Evolutionary conservation across 768 basidiomycete species (phyloP).

Genomic region (Lactifluus hygrophoroides): DNA sequence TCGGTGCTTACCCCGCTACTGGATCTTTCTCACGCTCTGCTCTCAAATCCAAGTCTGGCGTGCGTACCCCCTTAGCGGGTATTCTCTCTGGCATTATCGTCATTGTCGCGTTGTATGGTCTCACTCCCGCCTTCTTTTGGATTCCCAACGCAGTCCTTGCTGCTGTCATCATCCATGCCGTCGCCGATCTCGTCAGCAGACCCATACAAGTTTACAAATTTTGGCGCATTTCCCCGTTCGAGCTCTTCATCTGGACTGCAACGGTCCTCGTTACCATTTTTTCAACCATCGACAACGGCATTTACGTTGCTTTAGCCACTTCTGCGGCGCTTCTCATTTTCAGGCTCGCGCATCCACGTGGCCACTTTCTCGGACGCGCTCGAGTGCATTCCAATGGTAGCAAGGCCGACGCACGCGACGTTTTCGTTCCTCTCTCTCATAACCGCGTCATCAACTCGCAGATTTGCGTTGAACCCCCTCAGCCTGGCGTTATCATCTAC

Average conservation of each 20-base stretch:
- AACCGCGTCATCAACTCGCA: conserved; percentile 55
- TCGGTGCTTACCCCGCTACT: conserved; percentile 91
- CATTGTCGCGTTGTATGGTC: conserved; percentile 87
- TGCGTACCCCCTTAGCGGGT: conserved; percentile 91
- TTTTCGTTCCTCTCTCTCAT: conserved; percentile 71
- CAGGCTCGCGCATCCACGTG: conserved; percentile 81
- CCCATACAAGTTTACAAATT: conserved; percentile 78
- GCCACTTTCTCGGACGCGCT: conserved; percentile 85
- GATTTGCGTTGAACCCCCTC: conserved; percentile 66
- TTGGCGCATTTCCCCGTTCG: conserved; percentile 92
- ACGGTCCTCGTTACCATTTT: conserved; percentile 88
- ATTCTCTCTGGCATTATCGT: conserved; percentile 80
- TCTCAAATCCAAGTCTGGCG: conserved; percentile 91
- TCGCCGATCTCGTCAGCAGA: conserved; percentile 78
- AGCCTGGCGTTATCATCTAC: conserved; percentile 85
- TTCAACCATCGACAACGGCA: conserved; percentile 89
- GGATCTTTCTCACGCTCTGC: conserved; percentile 99
- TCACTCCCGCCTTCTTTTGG: conserved; percentile 90
- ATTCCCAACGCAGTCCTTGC: conserved; percentile 77
- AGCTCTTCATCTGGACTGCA: conserved; percentile 82
- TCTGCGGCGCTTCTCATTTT: conserved; percentile 75
- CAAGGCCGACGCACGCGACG: conserved; percentile 45
- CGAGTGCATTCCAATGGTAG: conserved; percentile 39
- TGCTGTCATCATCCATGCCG: conserved; percentile 92
- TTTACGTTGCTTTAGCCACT: conserved; percentile 77